Evolutionary conservation across 1,139 yeast species (phyloP), one percentile per base, ranked within the genome.

Genomic region (Eremothecium sinecaudum): DNA sequence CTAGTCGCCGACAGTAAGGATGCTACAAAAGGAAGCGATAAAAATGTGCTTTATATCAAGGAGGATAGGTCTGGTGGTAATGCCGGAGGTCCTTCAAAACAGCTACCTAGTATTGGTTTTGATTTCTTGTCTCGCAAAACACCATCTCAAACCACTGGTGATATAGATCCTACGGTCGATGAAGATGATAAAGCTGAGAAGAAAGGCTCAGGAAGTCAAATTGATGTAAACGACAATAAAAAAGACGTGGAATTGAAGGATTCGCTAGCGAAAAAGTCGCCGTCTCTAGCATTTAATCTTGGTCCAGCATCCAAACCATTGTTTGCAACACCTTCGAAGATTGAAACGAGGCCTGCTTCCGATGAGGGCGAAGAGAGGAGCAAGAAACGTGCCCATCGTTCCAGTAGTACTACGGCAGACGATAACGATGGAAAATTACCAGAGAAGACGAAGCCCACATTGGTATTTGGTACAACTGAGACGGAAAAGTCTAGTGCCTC

Each of bases 61-160:
- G 14, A 12, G 28, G n/a, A n/a, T 4, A 12, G 14, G 7, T 8
- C 25, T 7, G 7, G 7, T 3, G 19, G 13, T 7, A 7, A 19
- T 16, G 19, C 30, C 11, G 21, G 15, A 5, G 19, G 5, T 4
- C 14, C 21, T n/a, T 8, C 9, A 12, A 19, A 28, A 16, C 19
- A 27, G 21, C 10, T 40, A 15, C 58, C 58, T 5, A 50, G 57
- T 4, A 37, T 43, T 2, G 57, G 56, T 2, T 53, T 53, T 27
- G 54, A 52, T 36, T 53, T 53, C 26, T 32, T 50, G 9, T 47
- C 44, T 20, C n/a, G n/a, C n/a, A n/a, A n/a, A n/a, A n/a, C n/a
- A n/a, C n/a, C n/a, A n/a, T n/a, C n/a, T n/a, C n/a, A n/a, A n/a
- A n/a, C n/a, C n/a, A n/a, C n/a, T n/a, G n/a, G n/a, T n/a, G n/a